These are phyloP conservation scores for Diaporthe sp. DNA, from an alignment of 2,329 filamentous ascomycete species.

Conservation along the genomic window DNA sequence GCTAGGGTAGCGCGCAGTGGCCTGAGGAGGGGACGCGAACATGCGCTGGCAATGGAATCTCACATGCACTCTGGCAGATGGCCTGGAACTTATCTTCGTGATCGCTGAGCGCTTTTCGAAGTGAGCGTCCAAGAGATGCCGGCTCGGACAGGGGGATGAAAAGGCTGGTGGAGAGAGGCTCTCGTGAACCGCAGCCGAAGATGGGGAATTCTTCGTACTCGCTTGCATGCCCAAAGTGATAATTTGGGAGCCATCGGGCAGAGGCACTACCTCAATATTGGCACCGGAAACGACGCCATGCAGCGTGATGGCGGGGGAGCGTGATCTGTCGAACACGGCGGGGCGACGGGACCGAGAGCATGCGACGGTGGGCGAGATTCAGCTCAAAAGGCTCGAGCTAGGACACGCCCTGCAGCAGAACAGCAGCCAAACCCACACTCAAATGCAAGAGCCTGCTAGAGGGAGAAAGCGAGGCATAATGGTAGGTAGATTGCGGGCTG, in stretches of 20 bases:
- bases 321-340: constrained; percentile 18
- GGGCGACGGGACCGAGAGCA: constrained; percentile 11
- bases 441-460: background rate
- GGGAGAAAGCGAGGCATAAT: background rate
- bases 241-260: background rate
- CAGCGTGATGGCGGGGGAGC: constrained; percentile 26
- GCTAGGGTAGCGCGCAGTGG: constrained; percentile 1
- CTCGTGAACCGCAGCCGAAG: background rate
- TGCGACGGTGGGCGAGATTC: background rate
- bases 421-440: background rate
- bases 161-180: background rate
- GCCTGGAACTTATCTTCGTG: background rate
- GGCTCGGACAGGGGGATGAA: background rate
- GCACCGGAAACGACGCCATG: constrained; percentile 28
- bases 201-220: background rate
- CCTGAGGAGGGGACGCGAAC: constrained; percentile 10
- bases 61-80: background rate
- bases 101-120: background rate
- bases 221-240: constrained; percentile 9
- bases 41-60: background rate
- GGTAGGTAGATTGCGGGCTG: constrained; percentile 7
- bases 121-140: background rate
- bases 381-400: constrained; percentile 7
- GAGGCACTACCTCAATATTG: constrained; percentile 28
- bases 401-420: constrained; percentile 8